Conservation (phyloP, 2,329 filamentous ascomycete genomes). For the Penicillium occitanis region DNA sequence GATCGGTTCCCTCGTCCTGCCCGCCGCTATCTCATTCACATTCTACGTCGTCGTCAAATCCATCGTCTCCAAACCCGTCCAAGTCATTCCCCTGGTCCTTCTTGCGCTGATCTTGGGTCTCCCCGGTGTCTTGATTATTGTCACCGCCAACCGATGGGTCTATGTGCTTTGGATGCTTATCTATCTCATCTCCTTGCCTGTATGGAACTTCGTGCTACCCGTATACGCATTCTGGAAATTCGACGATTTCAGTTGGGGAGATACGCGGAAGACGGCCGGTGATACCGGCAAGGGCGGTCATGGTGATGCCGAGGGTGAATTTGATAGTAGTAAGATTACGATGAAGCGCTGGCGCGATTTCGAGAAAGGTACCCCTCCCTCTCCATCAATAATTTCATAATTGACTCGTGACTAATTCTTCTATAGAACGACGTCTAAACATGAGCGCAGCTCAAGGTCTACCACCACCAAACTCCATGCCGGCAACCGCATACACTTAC, state of each 20-base stretch:
- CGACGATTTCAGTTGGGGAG: conserved; percentile 99
- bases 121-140: conserved; percentile 83
- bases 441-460: conserved; percentile 28
- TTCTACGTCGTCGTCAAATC: conserved; percentile 91
- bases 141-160: conserved; percentile 88
- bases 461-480: conserved; percentile 28
- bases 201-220: conserved; percentile 97
- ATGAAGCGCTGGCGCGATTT: conserved; percentile 99
- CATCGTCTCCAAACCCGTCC: conserved; percentile 72
- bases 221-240: conserved; percentile 99
- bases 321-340: conserved; percentile 97
- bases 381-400: not conserved
- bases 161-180: conserved; percentile 98
- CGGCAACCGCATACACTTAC: conserved; percentile 31
- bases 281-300: conserved; percentile 86
- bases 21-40: conserved; percentile 94
- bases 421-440: conserved; percentile 40
- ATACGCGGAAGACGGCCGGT: conserved; percentile 91
- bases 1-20: conserved; percentile 88
- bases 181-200: conserved; percentile 85
- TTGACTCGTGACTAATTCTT: not conserved
- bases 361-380: conserved; percentile 63
- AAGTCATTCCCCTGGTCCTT: conserved; percentile 86
- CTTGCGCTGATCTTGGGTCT: conserved; percentile 89
- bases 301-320: conserved; percentile 83